Percentiles rank a stretch among this genome's conserved stretches.
Conservation (phyloP, 352 stramenopile species). For the Globisporangium okanoganense region DNA sequence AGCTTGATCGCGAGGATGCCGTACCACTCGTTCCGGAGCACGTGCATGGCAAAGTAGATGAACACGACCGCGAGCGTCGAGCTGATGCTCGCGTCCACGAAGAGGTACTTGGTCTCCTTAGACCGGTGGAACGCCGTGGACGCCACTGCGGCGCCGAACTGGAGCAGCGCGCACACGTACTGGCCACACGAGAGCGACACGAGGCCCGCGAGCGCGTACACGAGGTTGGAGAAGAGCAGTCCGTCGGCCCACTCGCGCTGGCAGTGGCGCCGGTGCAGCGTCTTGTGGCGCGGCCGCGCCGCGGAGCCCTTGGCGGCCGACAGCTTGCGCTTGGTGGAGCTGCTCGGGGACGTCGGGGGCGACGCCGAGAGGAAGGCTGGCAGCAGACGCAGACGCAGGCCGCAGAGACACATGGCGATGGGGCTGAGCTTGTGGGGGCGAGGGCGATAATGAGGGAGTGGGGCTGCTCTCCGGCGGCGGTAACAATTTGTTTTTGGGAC, state of each 20-base stretch:
- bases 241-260: constrained; percentile 69
- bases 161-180: constrained; percentile 68
- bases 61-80: constrained; percentile 67
- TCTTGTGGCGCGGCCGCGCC: constrained; percentile 29
- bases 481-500: not conserved
- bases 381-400: constrained; percentile 21
- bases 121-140: constrained; percentile 79
- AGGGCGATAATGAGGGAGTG: not conserved
- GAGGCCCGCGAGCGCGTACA: constrained; percentile 66
- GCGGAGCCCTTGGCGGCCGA: constrained; percentile 19
- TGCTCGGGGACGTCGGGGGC: constrained; percentile 7
- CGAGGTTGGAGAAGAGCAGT: constrained; percentile 78
- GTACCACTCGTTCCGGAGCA: constrained; percentile 71
- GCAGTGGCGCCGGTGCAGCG: constrained; percentile 21
- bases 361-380: constrained; percentile 17
- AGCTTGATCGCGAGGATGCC: constrained; percentile 67
- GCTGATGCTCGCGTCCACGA: constrained; percentile 76
- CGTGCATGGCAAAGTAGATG: constrained; percentile 61
- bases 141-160: constrained; percentile 62
- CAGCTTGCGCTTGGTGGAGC: constrained; percentile 30
- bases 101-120: constrained; percentile 80
- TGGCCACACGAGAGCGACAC: constrained; percentile 71
- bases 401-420: constrained; percentile 31
- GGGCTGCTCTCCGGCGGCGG: not conserved
- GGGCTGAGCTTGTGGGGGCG: not conserved